Base-by-base conservation (phyloP, 1,284 basidiomycete species). In the Pascua sp. region DNA sequence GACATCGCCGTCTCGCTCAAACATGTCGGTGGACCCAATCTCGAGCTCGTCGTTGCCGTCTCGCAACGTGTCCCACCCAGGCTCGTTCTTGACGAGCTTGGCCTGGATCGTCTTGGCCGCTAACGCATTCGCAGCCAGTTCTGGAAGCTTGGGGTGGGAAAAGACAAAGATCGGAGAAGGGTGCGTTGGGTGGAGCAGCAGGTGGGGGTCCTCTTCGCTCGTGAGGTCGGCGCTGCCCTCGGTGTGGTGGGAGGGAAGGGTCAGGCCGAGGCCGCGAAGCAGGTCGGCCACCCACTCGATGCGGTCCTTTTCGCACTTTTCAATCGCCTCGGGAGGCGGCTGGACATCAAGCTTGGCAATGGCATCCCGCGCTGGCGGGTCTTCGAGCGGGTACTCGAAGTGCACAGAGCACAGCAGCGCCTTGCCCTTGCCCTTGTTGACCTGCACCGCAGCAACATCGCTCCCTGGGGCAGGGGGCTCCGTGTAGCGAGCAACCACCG, bases 11-110 rank as follows among this genome's bases (percentile, higher is more conserved):
- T 32, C 24, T 32, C 24, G 24, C 24, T 32, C 24, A 8, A 62
- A 24, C 18, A 56, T n/a, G 47, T 59, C 47, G 77, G 73, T 16
- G 70, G 65, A 50, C 83, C 81, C 62, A 88, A 86, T 65, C 42
- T 80, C 76, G 69, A 95, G 86, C 9, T 81, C 84, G 71, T 95
- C 90, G 60, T 84, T 83, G 2, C 77, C 75, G 64, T 89, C 88
- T 60, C 82, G 75, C 56, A 87, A 76, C 15, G 64, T 49, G 39
- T 54, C 44, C 57, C 18, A 79, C 56, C 56, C 68, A 67, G 12
- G 78, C 16, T 71, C 60, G 2, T 48, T 61, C 13, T 55, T 38
- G n/a, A 43, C 52, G 57, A 72, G 51, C 57, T 70, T 71, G 17
- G 48, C 57, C 51, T 57, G 50, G 11, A 72, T 53, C 8, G 57